Evolutionary conservation across 2,329 filamentous ascomycete genomes (phyloP).

Genomic region (Aurifilum marmelostoma): DNA sequence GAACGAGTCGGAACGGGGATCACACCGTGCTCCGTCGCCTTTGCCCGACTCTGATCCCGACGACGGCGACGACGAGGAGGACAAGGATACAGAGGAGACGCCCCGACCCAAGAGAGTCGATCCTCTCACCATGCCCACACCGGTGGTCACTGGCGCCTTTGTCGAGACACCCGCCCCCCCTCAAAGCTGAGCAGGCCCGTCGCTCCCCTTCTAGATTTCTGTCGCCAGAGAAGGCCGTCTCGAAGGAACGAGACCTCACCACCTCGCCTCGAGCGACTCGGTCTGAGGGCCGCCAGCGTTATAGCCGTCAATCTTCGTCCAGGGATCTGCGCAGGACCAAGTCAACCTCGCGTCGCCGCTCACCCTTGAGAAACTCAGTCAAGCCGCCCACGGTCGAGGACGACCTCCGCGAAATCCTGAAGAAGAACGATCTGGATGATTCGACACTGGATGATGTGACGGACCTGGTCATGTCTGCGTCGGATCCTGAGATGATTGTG

Average conservation of each 20-base stretch:
- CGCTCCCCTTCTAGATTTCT: slow-evolving; percentile 11
- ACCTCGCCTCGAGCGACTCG: slow-evolving; percentile 19
- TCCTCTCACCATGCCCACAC: slow-evolving; percentile 55
- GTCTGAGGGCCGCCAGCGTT: slow-evolving; percentile 30
- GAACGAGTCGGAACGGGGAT: slow-evolving; percentile 59
- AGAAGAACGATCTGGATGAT: slow-evolving; percentile 59
- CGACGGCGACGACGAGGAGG: slow-evolving; percentile 29
- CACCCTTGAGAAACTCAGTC: slow-evolving; percentile 57
- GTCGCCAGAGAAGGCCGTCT: slow-evolving; percentile 6
- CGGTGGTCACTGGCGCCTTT: slow-evolving; percentile 58
- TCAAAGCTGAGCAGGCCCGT: slow-evolving; percentile 43
- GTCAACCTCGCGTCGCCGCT: slow-evolving; percentile 49
- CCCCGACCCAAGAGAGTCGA: slow-evolving; percentile 51
- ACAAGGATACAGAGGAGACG: slow-evolving; percentile 46
- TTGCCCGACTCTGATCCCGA: slow-evolving; percentile 37
- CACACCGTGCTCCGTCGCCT: slow-evolving; percentile 55
- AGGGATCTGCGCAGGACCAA: slow-evolving; percentile 40
- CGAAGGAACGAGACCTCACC: slow-evolving; percentile 18
- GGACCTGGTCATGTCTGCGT: slow-evolving; percentile 46
- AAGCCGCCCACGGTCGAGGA: slow-evolving; percentile 58
- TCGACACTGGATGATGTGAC: slow-evolving; percentile 63
- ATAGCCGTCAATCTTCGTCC: slow-evolving; percentile 33
- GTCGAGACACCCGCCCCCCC: slow-evolving; percentile 59
- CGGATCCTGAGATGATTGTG: slow-evolving; percentile 35
- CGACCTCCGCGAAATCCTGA: slow-evolving; percentile 57